These are phyloP conservation scores for Grosmannia clavigera DNA, from an alignment of 2,329 filamentous ascomycete species.

Conservation along the genomic window DNA sequence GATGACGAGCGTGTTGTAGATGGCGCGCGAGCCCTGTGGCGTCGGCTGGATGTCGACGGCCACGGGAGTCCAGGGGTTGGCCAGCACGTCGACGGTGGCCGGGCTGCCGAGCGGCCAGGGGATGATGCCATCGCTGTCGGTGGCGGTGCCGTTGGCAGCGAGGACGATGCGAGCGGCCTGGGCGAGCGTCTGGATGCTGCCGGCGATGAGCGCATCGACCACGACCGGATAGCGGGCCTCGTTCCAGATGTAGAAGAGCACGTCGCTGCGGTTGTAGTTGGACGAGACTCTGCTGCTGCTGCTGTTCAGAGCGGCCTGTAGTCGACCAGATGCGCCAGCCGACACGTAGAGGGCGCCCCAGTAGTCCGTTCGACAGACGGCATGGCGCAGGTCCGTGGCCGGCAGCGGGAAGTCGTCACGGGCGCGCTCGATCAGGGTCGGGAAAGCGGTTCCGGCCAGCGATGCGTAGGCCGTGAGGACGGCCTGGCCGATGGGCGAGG, in stretches of 20 bases:
- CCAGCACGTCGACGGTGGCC: slow-evolving; percentile 2
- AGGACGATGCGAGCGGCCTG: slow-evolving; percentile 10
- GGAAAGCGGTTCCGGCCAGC: slow-evolving; percentile 20
- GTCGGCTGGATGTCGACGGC: slow-evolving; percentile 21
- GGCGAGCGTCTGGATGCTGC: slow-evolving; percentile 14
- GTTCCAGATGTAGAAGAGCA: slow-evolving; percentile 25
- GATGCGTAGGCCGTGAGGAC: slow-evolving; percentile 20
- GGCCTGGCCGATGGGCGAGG: slow-evolving; percentile 9
- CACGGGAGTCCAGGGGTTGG: slow-evolving; percentile 21
- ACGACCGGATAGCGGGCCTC: slow-evolving; percentile 23
- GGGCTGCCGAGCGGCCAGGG: slow-evolving; percentile 14
- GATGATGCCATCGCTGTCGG: slow-evolving; percentile 8
- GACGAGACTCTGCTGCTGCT: slow-evolving; percentile 2
- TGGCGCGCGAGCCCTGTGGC: slow-evolving; percentile 20
- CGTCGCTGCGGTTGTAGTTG: slow-evolving; percentile 20
- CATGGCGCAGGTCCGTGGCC: slow-evolving; percentile 15
- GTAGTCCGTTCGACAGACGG: slow-evolving; percentile 23
- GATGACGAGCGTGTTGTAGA: slow-evolving; percentile 30
- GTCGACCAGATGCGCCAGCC: slow-evolving; percentile 19
- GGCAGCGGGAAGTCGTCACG: slow-evolving; percentile 15
- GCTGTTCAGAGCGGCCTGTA: slow-evolving; percentile 19
- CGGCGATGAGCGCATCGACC: slow-evolving; percentile 16
- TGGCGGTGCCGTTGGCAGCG: slow-evolving; percentile 12
- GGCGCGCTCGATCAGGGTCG: slow-evolving; percentile 19
- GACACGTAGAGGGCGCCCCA: slow-evolving; percentile 26